Evolutionary conservation across 2,329 filamentous ascomycete genomes (phyloP).

Genomic region (Clarireedia homoeocarpa): DNA sequence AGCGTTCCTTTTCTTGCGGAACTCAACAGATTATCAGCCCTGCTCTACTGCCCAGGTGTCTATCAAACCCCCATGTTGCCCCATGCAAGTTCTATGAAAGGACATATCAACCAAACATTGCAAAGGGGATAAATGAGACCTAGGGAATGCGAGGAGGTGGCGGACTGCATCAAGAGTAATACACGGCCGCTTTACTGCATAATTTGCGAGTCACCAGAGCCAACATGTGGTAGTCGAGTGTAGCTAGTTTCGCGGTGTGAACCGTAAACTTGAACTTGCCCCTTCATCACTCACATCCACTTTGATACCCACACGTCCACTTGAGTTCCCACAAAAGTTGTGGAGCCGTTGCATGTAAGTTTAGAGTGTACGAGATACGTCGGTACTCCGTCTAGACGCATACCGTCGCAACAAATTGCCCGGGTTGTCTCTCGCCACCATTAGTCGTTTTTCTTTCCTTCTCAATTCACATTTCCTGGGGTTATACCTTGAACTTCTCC

Average conservation of each 20-base stretch:
- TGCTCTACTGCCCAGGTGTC: neutral
- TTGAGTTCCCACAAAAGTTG: neutral
- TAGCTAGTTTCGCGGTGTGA: neutral
- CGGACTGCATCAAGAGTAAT: neutral
- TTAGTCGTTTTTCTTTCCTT: neutral
- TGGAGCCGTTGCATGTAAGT: too few species aligned
- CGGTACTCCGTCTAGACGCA: neutral
- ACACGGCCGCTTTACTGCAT: neutral
- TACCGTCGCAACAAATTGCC: neutral
- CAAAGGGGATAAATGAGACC: neutral
- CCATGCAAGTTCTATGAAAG: neutral
- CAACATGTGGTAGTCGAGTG: neutral
- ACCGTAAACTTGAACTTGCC: neutral
- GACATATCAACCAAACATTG: neutral
- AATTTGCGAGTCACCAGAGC: neutral
- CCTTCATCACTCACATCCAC: slow-evolving; percentile 1
- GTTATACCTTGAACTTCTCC: neutral
- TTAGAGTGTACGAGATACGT: neutral
- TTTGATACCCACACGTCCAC: neutral
- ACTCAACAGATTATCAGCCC: neutral
- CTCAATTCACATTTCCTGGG: neutral
- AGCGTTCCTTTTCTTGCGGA: neutral
- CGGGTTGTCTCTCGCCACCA: neutral
- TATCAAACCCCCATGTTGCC: neutral
- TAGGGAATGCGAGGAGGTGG: neutral